Conservation (phyloP, 1,284 basidiomycete genomes). For the Irpex lacteus region DNA sequence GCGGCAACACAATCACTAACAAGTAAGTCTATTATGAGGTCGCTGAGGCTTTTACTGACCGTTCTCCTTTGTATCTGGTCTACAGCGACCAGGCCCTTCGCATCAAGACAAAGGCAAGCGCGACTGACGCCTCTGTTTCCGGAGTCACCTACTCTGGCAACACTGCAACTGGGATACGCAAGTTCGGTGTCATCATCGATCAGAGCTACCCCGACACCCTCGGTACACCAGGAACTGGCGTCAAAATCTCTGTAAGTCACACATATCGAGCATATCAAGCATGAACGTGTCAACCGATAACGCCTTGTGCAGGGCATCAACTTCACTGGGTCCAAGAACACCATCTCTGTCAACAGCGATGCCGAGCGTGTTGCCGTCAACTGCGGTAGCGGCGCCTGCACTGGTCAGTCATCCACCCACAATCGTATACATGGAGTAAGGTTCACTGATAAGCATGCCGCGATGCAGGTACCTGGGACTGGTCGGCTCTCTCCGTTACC, state of each 20-base stretch:
- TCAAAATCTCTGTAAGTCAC: constrained; percentile 25
- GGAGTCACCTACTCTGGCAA: constrained; percentile 37
- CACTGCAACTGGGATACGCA: constrained; percentile 24
- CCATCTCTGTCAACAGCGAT: constrained; percentile 23
- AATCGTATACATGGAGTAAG: neutral
- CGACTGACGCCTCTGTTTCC: constrained; percentile 32
- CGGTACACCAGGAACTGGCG: constrained; percentile 35
- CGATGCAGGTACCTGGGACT: constrained; percentile 47
- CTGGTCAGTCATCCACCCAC: constrained; percentile 16
- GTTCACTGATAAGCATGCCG: neutral
- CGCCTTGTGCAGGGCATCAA: constrained; percentile 24
- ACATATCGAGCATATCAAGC: neutral
- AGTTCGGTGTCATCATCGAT: constrained; percentile 38
- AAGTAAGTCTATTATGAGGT: constrained; percentile 17
- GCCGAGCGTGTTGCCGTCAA: constrained; percentile 32
- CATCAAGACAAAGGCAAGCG: constrained; percentile 37
- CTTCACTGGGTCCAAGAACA: constrained; percentile 27
- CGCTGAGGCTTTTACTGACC: neutral
- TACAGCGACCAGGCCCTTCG: constrained; percentile 37
- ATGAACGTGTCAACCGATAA: too few relatives aligned
- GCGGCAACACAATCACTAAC: constrained; percentile 41
- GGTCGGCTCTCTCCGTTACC: constrained; percentile 41
- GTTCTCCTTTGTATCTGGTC: neutral
- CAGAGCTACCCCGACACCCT: constrained; percentile 38
- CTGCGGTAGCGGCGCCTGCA: constrained; percentile 30